phyloP scores from a whole-genome alignment of 2,329 filamentous ascomycete genomes.

The Scedosporium aurantiacum region DNA sequence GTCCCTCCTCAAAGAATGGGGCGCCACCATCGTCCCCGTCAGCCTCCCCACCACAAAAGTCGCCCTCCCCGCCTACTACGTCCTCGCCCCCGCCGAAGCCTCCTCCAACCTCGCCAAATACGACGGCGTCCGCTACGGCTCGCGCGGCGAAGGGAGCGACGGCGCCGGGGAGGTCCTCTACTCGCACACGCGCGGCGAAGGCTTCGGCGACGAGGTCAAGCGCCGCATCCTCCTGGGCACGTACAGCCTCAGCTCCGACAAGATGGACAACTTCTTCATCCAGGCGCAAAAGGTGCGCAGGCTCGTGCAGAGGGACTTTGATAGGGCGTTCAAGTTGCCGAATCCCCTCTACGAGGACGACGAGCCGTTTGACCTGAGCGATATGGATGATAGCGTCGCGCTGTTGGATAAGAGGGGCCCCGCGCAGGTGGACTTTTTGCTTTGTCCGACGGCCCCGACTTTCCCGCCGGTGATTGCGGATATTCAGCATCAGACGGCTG shows the following conservation, averaged over 20 bases:
- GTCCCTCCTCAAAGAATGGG: slow-evolving; percentile 45
- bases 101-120: slow-evolving; percentile 95
- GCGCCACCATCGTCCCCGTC: slow-evolving; percentile 62
- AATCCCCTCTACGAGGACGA: slow-evolving; percentile 53
- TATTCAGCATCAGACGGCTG: slow-evolving; percentile 39
- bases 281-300: slow-evolving; percentile 82
- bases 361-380: slow-evolving; percentile 43
- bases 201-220: slow-evolving; percentile 77
- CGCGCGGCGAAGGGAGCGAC: slow-evolving; percentile 37
- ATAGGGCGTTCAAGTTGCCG: slow-evolving; percentile 57
- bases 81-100: slow-evolving; percentile 89
- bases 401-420: slow-evolving; percentile 47
- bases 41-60: slow-evolving; percentile 74
- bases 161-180: slow-evolving; percentile 58
- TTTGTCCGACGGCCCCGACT: slow-evolving; percentile 79
- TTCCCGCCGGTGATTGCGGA: slow-evolving; percentile 55
- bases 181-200: slow-evolving; percentile 58
- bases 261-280: slow-evolving; percentile 93
- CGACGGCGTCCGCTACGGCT: slow-evolving; percentile 88
- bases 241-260: slow-evolving; percentile 79
- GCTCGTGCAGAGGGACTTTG: slow-evolving; percentile 77
- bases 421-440: slow-evolving; percentile 66
- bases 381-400: slow-evolving; percentile 41
- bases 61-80: slow-evolving; percentile 87
- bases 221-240: slow-evolving; percentile 80